Base-by-base conservation (phyloP, 768 basidiomycete species). In the Melanogaster broomeanus region DNA sequence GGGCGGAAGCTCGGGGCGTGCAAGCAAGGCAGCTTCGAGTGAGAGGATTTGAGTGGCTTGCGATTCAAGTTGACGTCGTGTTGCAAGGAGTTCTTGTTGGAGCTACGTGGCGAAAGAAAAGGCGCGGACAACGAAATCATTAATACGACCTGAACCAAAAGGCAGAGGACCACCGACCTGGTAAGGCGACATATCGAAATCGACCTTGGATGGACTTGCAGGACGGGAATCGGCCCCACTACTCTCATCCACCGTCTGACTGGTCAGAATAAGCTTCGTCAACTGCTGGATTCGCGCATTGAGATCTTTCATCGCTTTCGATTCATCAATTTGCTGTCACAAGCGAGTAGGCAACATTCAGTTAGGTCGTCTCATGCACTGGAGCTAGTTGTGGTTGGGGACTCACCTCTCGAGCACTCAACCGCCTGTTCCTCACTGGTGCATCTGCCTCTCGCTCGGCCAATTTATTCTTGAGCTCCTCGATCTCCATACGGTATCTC, bases 401-500 rank as follows among this genome's bases (percentile, higher is more conserved):
- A 42, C 63, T 31, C 57, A 74, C 75, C 72, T 78, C 77, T 40
- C 71, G 69, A n/a, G 77, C 77, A 18, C 77, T 77, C 49, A 78
- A 49, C 25, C 77, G 62, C 39, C 77, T 68, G n/a, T 61, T 64
- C 57, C 70, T 68, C 38, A 61, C 66, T 16, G 75, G 77, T 13
- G 81, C 84, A 45, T 86, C 86, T 9, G 81, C 79, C 64, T 90
- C 87, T 34, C 83, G 75, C 55, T 90, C 88, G 13, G 77, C 71
- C 37, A 95, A 76, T 37, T 91, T 80, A 3, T 67, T 73, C 74
- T 87, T 90, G 47, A 99, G 82, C 37, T 90, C 88, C 43, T 95
- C 94, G 48, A 99, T 96, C 72, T 98, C 93, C 61, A 89, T 90
- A 59, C 91, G 83, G 67, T 98, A 98, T 45, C 93, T 81, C 73